These are phyloP conservation scores for Suhomyces yuchorum DNA, from an alignment of 1,139 yeast species.

Conservation along the genomic window DNA sequence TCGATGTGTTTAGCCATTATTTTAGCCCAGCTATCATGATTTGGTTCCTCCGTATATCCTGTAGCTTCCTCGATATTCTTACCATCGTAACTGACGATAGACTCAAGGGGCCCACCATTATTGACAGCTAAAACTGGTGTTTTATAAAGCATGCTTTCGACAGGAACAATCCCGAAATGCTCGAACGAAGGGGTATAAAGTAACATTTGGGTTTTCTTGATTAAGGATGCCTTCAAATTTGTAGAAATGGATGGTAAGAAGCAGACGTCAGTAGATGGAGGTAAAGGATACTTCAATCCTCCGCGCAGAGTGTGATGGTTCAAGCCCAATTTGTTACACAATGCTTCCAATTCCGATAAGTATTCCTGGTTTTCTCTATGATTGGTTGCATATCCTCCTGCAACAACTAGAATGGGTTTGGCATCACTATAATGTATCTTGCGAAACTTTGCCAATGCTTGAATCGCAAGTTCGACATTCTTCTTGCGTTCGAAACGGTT, in stretches of 20 bases:
- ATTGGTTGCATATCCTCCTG: constrained; percentile 91
- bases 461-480: constrained; percentile 74
- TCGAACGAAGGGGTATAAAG: constrained; percentile 89
- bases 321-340: constrained; percentile 51
- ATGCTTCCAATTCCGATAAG: constrained; percentile 56
- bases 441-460: constrained; percentile 54
- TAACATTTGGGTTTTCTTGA: constrained; percentile 59
- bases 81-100: constrained; percentile 53
- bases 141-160: constrained; percentile 86
- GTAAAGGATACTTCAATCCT: constrained; percentile 36
- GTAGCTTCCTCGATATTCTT: constrained; percentile 53
- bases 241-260: constrained; percentile 83
- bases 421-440: constrained; percentile 20
- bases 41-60: constrained; percentile 71
- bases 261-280: constrained; percentile 52
- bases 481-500: constrained; percentile 90
- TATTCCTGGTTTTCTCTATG: constrained; percentile 78
- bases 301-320: constrained; percentile 52
- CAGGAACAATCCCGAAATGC: constrained; percentile 97
- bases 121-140: constrained; percentile 85
- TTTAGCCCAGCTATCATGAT: constrained; percentile 62
- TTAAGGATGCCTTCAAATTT: constrained; percentile 62
- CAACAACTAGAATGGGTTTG: constrained; percentile 56
- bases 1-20: constrained; percentile 49
- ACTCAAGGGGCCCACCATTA: constrained; percentile 92